Base-by-base conservation (phyloP, 768 basidiomycete genomes). In the Lactarius trivialis region DNA sequence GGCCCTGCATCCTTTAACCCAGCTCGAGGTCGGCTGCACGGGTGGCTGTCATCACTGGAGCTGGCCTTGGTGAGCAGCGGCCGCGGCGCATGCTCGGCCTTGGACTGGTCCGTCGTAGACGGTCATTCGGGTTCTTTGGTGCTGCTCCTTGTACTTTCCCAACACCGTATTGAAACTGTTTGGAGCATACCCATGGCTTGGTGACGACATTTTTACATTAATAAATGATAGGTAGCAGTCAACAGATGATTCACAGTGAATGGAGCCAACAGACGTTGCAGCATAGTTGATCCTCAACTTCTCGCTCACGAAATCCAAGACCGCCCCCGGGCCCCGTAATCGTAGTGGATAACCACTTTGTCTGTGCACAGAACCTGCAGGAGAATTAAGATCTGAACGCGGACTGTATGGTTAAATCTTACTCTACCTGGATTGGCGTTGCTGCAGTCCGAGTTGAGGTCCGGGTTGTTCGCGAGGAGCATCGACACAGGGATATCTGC, bases 401-500 rank as follows among this genome's bases (percentile, higher is more conserved):
- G 7, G 9, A 12, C 30, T 14, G 30, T 12, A 8, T 26, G 30
- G 33, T n/a, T 9, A 24, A 24, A 24, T 32, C 79, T 62, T 55
- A 89, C 89, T 82, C 90, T 85, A 69, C 84, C 87, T 59, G 85
- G 69, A 75, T 90, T 89, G 71, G 91, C 76, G 76, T 90, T 90
- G 67, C 66, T 74, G 72, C 83, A 88, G 0, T 70, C 74, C 0
- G 56, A 4, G 69, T 82, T 64, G 68, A 91, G 78, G 73, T 89
- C 85, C 30, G 88, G 91, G 81, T 92, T 92, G 82, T 91, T 91
- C 61, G 68, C n/a, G 70, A 73, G 76, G 37, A 91, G 77, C 7
- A 83, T 78, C 52, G 82, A 81, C 45, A 68, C 61, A 77, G 84
- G 81, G 72, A 88, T 68, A 49, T 75, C 73, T 66, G 73, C 68